Percentiles rank a stretch among this genome's conserved stretches.
Conservation (phyloP, 306 rosid species). For the Acacia crassicarpa region DNA sequence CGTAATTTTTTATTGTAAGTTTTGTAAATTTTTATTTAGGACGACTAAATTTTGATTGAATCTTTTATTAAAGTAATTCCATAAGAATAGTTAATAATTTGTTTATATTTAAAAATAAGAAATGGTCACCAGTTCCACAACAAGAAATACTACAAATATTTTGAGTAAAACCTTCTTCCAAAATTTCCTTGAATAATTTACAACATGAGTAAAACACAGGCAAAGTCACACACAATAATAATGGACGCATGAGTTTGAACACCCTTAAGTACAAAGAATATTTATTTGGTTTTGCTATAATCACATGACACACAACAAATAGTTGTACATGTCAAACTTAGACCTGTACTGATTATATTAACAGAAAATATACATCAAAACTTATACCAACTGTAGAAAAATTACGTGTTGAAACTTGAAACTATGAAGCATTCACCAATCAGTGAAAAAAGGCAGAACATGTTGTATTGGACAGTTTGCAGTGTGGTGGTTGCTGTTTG, state of each 20-base stretch:
- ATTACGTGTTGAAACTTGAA: not conserved
- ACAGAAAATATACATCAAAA: not conserved
- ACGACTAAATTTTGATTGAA: not conserved
- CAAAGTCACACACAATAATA: not conserved
- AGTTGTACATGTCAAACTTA: not conserved
- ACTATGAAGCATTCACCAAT: not conserved
- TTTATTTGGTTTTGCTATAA: not conserved
- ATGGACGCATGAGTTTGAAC: not conserved
- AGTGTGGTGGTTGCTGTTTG: not conserved
- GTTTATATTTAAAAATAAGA: not conserved
- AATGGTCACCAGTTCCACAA: not conserved
- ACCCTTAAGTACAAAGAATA: not conserved
- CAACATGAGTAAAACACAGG: too few species aligned
- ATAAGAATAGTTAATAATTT: too few species aligned
- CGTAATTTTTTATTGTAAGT: too few species aligned
- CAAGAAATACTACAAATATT: not conserved
- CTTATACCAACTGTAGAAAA: not conserved
- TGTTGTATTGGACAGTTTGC: not conserved
- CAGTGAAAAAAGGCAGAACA: not conserved
- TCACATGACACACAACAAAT: not conserved
- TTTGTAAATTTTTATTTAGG: too few species aligned
- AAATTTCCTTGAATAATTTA: not conserved
- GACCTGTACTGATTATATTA: not conserved
- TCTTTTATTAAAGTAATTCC: too few species aligned
- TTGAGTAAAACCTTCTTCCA: constrained; percentile 19